Base-by-base conservation (phyloP, 106 monocot genomes). In the Dendrobium nobile region DNA sequence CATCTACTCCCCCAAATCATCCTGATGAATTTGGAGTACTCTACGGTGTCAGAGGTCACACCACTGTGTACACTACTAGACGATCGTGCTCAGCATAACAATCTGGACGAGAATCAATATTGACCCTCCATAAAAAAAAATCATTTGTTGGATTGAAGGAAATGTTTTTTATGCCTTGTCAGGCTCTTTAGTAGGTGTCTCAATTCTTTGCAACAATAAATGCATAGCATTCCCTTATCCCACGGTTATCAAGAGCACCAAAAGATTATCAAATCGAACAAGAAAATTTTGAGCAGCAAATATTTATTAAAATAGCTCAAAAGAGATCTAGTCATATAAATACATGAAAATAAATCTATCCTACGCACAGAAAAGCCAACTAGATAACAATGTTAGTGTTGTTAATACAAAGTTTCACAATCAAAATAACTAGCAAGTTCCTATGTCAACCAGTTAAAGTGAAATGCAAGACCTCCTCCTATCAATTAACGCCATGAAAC, bases 401-500 rank as follows among this genome's bases (percentile, higher is more conserved):
- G 8, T 48, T 7, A 61, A 61, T 20, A 20, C 13, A 19, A 58
- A 19, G 13, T 48, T 9, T 48, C 48, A 10, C 9, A 48, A 43
- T 43, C 43, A 43, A 43, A 43, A 43, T 5, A 43, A 5, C 43
- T 43, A 43, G 43, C 2, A 43, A 43, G 43, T 43, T 43, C 43
- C 43, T 43, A 43, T 43, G 43, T 43, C 5, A 5, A 43, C 5
- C 43, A 43, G 2, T 3, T 43, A 40, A 33, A 72, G 15, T 15
- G 20, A 75, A 67, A 11, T 45, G 0, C 17, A 16, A 78, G 91
- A 99, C 99, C 99, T 99, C 95, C 79, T 93, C 90, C 56, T 91
- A 81, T 99, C 99, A 80, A 99, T 93, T 47, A 99, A 75, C 80
- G 89, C 91, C 99, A 95, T 95, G 37, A 82, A 77, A 7, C 95